Percentiles rank a stretch among this genome's conserved stretches.
phyloP scores from a whole-genome alignment of 108 stramenopile genomes.

The Pseudonitzschia multiseries region DNA sequence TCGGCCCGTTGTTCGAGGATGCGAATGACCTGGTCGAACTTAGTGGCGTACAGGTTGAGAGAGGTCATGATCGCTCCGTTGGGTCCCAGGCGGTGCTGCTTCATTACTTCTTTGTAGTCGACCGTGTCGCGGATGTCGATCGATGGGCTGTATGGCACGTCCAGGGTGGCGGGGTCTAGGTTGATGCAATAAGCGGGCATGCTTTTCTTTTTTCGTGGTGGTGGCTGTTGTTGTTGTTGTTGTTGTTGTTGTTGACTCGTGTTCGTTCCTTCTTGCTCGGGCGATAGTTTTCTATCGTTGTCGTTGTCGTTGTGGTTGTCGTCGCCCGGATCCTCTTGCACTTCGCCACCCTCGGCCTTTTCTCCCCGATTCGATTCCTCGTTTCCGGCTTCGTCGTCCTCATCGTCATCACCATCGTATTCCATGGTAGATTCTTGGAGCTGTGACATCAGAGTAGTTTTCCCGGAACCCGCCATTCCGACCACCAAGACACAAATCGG shows the following conservation, averaged over 20 bases:
- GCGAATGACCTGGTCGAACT: conserved; percentile 96
- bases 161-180: conserved; percentile 95
- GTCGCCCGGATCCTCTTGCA: not conserved
- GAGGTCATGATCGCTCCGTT: conserved; percentile 99
- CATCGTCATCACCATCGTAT: conserved; percentile 19
- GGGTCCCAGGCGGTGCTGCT: conserved; percentile 96
- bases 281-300: not conserved
- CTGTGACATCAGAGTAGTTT: conserved; percentile 83
- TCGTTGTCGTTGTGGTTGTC: not conserved
- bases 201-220: conserved; percentile 14
- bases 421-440: conserved; percentile 59
- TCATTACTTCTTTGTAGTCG: conserved; percentile 98
- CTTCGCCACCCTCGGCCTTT: conserved; percentile 1
- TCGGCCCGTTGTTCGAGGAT: conserved; percentile 88
- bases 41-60: conserved; percentile 97
- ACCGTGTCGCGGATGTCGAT: conserved; percentile 99
- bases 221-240: not conserved
- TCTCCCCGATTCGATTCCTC: too few relatives aligned
- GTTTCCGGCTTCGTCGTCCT: conserved; percentile 22
- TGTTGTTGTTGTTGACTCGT: not conserved
- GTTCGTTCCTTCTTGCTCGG: not conserved
- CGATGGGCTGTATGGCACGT: conserved; percentile 89
- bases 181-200: conserved; percentile 89
- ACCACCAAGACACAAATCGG: conserved; percentile 84
- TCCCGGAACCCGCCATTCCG: conserved; percentile 94